Conservation (phyloP, 2,329 filamentous ascomycete species). For the Aureobasidium vineae region DNA sequence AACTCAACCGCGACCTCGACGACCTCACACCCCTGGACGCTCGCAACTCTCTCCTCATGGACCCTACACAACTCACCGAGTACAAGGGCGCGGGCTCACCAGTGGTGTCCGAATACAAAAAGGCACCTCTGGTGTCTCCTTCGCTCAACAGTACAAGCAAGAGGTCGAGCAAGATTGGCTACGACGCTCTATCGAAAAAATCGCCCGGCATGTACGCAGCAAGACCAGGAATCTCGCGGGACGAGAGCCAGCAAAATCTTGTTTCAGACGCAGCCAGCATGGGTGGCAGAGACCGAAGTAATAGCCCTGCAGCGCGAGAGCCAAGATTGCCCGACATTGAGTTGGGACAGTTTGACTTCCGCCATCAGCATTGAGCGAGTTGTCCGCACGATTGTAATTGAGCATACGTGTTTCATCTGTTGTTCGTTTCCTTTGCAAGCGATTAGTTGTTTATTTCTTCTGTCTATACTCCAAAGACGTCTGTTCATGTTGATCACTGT, state of each 20-base stretch:
- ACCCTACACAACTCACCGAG: slow-evolving; percentile 48
- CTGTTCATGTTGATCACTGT: background rate
- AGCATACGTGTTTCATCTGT: slow-evolving; percentile 24
- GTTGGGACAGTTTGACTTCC: slow-evolving; percentile 14
- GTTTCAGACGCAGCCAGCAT: slow-evolving; percentile 38
- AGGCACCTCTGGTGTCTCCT: slow-evolving; percentile 36
- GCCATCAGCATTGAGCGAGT: slow-evolving; percentile 13
- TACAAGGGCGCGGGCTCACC: slow-evolving; percentile 39
- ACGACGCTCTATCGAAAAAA: slow-evolving; percentile 35
- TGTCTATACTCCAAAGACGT: slow-evolving; percentile 7
- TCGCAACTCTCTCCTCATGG: slow-evolving; percentile 79
- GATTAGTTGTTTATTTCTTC: slow-evolving; percentile 7
- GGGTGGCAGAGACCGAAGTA: slow-evolving; percentile 34
- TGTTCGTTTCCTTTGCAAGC: slow-evolving; percentile 23
- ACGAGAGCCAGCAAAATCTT: slow-evolving; percentile 35
- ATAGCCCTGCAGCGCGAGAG: slow-evolving; percentile 31
- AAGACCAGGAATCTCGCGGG: slow-evolving; percentile 30
- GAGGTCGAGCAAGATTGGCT: slow-evolving; percentile 29
- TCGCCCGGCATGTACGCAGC: slow-evolving; percentile 17
- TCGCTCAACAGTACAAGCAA: slow-evolving; percentile 33
- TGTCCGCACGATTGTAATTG: slow-evolving; percentile 20
- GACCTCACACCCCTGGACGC: slow-evolving; percentile 83
- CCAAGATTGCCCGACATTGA: slow-evolving; percentile 34
- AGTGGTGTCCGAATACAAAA: slow-evolving; percentile 31
- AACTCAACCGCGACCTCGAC: slow-evolving; percentile 72